Evolutionary conservation across 106 monocot genomes (phyloP).

Genomic region (Platanthera zijinensis): DNA sequence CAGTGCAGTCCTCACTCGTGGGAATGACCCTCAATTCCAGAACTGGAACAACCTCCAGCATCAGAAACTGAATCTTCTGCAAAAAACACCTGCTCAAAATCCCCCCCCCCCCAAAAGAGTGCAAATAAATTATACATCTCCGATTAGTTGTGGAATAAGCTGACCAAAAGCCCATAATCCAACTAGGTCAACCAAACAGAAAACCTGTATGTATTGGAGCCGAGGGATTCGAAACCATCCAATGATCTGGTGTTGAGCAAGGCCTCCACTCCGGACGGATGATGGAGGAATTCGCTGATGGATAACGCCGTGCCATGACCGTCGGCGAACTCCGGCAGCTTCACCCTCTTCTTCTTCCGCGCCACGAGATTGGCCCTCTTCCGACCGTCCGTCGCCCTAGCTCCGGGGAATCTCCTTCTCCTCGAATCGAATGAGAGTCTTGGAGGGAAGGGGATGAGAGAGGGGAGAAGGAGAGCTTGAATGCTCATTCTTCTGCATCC

Average conservation of each 20-base stretch:
- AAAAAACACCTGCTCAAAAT: slow-evolving; percentile 55
- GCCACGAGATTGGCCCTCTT: slow-evolving; percentile 37
- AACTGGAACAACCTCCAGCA: slow-evolving; percentile 61
- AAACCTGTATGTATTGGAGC: slow-evolving; percentile 55
- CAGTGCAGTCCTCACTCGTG: slow-evolving; percentile 51
- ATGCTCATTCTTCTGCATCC: slow-evolving; percentile 6
- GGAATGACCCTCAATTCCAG: slow-evolving; percentile 50
- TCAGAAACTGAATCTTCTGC: slow-evolving; percentile 43
- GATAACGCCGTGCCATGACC: slow-evolving; percentile 9
- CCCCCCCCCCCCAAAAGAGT: neutral
- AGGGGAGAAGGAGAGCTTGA: neutral
- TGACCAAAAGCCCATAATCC: neutral
- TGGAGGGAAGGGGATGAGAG: neutral
- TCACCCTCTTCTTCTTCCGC: slow-evolving; percentile 38
- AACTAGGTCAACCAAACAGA: neutral
- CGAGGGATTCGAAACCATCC: slow-evolving; percentile 35
- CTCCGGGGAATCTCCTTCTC: slow-evolving; percentile 2
- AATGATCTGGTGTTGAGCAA: slow-evolving; percentile 60
- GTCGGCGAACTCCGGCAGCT: slow-evolving; percentile 18
- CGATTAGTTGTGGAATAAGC: neutral
- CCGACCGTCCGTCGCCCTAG: neutral
- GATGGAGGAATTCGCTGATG: slow-evolving; percentile 50
- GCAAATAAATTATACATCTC: neutral
- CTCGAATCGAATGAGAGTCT: neutral
- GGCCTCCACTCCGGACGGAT: slow-evolving; percentile 60